A percentile compares a stretch with the other conserved stretches of the same genome.
Conservation (phyloP, 208 protist species). For the Trypanosoma conorhini region DNA sequence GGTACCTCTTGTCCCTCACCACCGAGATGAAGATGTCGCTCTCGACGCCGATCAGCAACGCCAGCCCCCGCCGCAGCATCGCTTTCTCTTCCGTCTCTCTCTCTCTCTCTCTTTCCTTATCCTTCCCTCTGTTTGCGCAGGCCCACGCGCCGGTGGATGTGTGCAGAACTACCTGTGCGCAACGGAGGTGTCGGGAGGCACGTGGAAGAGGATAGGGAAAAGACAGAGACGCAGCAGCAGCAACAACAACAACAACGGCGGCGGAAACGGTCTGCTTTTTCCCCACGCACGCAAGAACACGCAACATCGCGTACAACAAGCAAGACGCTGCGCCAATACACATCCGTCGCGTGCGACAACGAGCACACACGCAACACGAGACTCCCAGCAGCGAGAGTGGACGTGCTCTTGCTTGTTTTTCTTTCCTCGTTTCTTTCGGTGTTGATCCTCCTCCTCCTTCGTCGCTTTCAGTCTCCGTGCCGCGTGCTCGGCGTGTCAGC, state of each 20-base stretch:
- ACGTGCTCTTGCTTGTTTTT: too few species aligned
- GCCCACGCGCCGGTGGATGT: not conserved
- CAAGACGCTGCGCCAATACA: not conserved
- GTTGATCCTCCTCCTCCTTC: too few species aligned
- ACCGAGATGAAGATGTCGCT: slow-evolving; percentile 67
- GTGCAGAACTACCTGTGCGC: not conserved
- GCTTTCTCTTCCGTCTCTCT: not conserved
- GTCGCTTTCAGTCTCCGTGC: not conserved
- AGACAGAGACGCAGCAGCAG: not conserved
- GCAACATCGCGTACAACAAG: not conserved
- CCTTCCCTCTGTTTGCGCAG: not conserved
- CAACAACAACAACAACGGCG: too few species aligned
- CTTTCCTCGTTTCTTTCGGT: too few species aligned
- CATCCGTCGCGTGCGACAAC: not conserved
- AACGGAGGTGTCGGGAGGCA: not conserved
- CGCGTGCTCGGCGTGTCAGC: not conserved
- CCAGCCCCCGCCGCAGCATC: slow-evolving; percentile 68
- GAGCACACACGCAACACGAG: too few species aligned
- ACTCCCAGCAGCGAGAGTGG: too few species aligned
- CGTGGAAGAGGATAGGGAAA: not conserved
- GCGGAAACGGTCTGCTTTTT: too few species aligned
- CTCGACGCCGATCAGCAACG: slow-evolving; percentile 71
- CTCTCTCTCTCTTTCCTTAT: slow-evolving; percentile 1
- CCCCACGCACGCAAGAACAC: not conserved
- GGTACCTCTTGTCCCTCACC: slow-evolving; percentile 80